Evolutionary conservation across 306 rosid genomes (phyloP).

Genomic region (Sindora glabra): DNA sequence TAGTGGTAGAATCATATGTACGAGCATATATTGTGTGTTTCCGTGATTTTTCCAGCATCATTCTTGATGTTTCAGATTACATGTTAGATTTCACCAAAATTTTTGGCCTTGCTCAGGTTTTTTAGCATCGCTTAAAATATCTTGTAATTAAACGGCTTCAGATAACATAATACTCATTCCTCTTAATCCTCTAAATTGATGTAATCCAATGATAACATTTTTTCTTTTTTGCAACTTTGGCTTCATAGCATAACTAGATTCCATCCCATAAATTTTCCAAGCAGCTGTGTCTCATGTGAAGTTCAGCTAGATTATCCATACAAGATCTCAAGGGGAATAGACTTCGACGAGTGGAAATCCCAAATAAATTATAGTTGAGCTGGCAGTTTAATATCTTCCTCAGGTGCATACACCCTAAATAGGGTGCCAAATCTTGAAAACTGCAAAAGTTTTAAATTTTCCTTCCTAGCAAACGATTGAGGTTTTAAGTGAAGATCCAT

Average conservation of each 20-base stretch:
- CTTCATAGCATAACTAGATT: neutral
- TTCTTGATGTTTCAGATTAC: too few relatives aligned
- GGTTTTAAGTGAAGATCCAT: neutral
- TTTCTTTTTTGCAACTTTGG: too few relatives aligned
- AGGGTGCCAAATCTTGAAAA: neutral
- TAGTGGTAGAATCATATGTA: too few relatives aligned
- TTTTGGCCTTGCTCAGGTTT: too few relatives aligned
- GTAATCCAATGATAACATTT: too few relatives aligned
- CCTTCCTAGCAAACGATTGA: neutral
- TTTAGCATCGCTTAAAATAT: too few relatives aligned
- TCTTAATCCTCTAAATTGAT: too few relatives aligned
- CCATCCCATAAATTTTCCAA: conserved; percentile 14
- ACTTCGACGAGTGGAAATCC: conserved; percentile 4
- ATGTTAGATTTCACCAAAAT: too few relatives aligned
- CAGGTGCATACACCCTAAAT: neutral
- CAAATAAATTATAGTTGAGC: neutral
- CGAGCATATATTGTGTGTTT: too few relatives aligned
- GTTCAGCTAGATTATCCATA: conserved; percentile 5
- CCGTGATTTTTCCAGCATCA: too few relatives aligned
- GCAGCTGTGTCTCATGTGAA: neutral
- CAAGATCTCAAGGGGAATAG: conserved; percentile 7
- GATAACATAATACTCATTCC: too few relatives aligned
- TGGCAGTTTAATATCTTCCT: conserved; percentile 1
- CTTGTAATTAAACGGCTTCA: too few relatives aligned
- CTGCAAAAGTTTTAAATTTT: neutral